Conservation (phyloP, 202 grass and related monocot species). For the Schoenoplectus triqueter region DNA sequence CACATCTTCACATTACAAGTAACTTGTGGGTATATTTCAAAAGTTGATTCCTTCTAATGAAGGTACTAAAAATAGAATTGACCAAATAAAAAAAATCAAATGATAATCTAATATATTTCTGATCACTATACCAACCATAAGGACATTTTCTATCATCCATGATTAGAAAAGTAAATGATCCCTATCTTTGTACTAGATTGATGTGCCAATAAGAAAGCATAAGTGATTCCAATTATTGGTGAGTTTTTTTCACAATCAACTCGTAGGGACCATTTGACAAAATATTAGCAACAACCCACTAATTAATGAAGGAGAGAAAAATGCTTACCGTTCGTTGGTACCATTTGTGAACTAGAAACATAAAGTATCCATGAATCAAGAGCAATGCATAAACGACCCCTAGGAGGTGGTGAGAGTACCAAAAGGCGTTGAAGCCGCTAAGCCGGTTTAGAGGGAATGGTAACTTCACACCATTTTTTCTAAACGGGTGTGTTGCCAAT, state of each 20-base stretch:
- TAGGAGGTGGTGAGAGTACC: constrained; percentile 99
- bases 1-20: background rate
- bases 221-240: constrained; percentile 28
- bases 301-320: background rate
- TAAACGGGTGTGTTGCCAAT: constrained; percentile 86
- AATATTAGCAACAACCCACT: background rate
- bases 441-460: constrained; percentile 79
- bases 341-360: constrained; percentile 78
- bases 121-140: background rate
- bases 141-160: constrained; percentile 19
- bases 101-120: background rate
- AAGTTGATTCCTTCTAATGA: background rate
- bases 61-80: background rate
- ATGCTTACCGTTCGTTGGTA: constrained; percentile 82
- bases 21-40: background rate
- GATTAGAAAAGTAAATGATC: constrained; percentile 22
- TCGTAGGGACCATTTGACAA: constrained; percentile 39
- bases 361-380: constrained; percentile 76
- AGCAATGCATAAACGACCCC: constrained; percentile 79
- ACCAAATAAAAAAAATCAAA: background rate
- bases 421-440: constrained; percentile 94
- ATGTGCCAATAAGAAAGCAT: background rate
- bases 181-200: background rate
- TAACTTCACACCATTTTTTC: constrained; percentile 63
- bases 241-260: constrained; percentile 15